Evolutionary conservation across 768 basidiomycete species (phyloP).

Genomic region (Psilocybe subaeruginosa): DNA sequence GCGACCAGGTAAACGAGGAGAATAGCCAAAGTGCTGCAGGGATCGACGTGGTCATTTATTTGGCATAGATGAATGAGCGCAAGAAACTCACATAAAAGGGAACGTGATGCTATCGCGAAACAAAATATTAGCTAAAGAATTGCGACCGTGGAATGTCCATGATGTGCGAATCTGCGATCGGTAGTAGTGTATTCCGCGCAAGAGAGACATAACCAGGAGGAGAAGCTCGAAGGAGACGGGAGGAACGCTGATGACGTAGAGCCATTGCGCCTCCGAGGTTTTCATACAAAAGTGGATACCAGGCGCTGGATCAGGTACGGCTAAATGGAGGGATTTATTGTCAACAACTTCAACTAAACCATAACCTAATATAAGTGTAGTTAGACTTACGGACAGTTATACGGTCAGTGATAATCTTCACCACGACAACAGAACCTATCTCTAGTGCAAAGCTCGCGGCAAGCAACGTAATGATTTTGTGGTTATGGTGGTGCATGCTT

Average conservation of each 20-base stretch:
- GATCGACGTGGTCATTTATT: neutral
- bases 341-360: neutral
- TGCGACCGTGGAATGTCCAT: neutral
- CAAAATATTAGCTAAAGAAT: constrained; percentile 11
- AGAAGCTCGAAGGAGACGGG: constrained; percentile 7
- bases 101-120: constrained; percentile 18
- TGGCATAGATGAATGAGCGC: neutral
- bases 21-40: constrained; percentile 1
- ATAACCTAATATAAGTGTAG: neutral
- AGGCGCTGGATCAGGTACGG: neutral
- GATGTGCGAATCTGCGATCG: neutral
- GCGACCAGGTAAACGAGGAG: neutral
- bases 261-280: constrained; percentile 5
- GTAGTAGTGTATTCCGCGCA: constrained; percentile 11
- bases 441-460: neutral
- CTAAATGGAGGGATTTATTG: neutral
- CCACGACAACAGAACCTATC: neutral
- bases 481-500: constrained; percentile 10
- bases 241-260: constrained; percentile 13
- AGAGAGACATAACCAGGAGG: constrained; percentile 8
- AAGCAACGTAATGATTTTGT: constrained; percentile 2
- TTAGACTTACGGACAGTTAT: neutral
- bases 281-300: constrained; percentile 4
- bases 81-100: constrained; percentile 15
- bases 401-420: neutral